Percentiles rank a stretch among this genome's conserved stretches.
These are phyloP conservation scores for Arthromyces matolae DNA, from an alignment of 768 basidiomycete genomes.

Conservation along the genomic window DNA sequence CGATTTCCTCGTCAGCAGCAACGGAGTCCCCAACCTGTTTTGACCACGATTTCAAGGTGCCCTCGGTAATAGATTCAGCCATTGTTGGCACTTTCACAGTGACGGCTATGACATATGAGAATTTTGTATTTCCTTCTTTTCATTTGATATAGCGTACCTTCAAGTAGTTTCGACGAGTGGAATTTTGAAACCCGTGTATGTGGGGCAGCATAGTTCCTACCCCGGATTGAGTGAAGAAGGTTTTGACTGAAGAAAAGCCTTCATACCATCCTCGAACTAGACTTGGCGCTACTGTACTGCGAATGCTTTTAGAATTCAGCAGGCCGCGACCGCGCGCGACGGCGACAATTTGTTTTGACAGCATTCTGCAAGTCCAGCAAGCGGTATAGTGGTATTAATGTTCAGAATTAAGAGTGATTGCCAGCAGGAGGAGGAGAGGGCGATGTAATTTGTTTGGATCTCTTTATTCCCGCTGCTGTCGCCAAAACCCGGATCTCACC, in stretches of 20 bases:
- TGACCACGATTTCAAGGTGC: constrained; percentile 90
- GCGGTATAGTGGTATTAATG: constrained; percentile 6
- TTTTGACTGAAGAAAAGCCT: constrained; percentile 2
- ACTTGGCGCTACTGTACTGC: constrained; percentile 27
- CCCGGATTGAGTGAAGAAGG: constrained; percentile 10
- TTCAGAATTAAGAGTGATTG: no score
- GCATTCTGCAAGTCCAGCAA: constrained; percentile 38
- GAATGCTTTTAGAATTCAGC: constrained; percentile 33
- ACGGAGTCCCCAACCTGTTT: constrained; percentile 93
- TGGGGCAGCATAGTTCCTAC: constrained; percentile 44
- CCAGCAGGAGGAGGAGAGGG: no score
- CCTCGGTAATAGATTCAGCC: constrained; percentile 98
- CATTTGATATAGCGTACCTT: constrained; percentile 43
- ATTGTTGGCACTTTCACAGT: constrained; percentile 95
- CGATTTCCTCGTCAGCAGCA: constrained; percentile 90
- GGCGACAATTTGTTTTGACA: constrained; percentile 66
- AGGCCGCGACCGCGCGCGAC: constrained; percentile 59
- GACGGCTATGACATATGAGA: constrained; percentile 49
- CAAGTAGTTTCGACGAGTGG: constrained; percentile 64
- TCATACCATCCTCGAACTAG: constrained; percentile 48
- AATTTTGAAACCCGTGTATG: constrained; percentile 57
- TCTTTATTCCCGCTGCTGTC: no score
- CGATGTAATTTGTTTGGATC: no score
- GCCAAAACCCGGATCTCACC: no score
- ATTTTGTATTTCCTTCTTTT: background rate